phyloP scores from a whole-genome alignment of 768 basidiomycete genomes.

The Sporobolomyces phaffii region DNA sequence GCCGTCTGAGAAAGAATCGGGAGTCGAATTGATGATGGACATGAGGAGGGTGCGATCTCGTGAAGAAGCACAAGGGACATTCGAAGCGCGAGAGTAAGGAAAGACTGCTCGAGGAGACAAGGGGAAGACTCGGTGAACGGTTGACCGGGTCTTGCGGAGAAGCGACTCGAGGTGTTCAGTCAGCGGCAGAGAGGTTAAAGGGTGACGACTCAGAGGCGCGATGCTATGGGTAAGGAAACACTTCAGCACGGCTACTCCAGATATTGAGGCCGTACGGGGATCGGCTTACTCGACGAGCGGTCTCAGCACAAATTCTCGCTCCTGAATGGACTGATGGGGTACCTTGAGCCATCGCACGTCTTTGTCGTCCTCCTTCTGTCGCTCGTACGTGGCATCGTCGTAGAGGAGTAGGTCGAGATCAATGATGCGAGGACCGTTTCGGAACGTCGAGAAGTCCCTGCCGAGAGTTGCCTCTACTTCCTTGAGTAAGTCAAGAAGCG shows the following conservation, averaged over 20 bases:
- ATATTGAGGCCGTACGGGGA: background rate
- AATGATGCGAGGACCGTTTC: conserved; percentile 80
- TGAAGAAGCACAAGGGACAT: conserved; percentile 23
- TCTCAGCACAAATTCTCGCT: conserved; percentile 85
- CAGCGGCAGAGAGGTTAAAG: conserved; percentile 52
- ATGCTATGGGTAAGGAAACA: conserved; percentile 57
- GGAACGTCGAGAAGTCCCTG: conserved; percentile 61
- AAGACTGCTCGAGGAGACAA: conserved; percentile 52
- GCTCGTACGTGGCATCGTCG: conserved; percentile 58
- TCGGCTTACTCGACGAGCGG: conserved; percentile 73
- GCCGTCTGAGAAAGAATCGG: conserved; percentile 95
- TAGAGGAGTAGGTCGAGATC: conserved; percentile 85
- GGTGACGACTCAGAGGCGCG: conserved; percentile 68
- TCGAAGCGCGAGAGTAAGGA: conserved; percentile 28
- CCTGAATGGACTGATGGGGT: conserved; percentile 72
- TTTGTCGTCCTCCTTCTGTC: conserved; percentile 50
- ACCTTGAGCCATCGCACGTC: conserved; percentile 64
- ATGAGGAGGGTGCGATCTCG: conserved; percentile 59
- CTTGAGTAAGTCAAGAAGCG: conserved; percentile 64
- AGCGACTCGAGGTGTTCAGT: conserved; percentile 41
- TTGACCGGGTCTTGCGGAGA: conserved; percentile 41
- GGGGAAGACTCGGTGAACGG: conserved; percentile 68
- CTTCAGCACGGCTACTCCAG: too few relatives aligned
- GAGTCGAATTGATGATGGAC: conserved; percentile 87
- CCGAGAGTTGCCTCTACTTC: conserved; percentile 67